Conservation (phyloP, 2,329 filamentous ascomycete genomes). For the Parafenestella ontariensis region DNA sequence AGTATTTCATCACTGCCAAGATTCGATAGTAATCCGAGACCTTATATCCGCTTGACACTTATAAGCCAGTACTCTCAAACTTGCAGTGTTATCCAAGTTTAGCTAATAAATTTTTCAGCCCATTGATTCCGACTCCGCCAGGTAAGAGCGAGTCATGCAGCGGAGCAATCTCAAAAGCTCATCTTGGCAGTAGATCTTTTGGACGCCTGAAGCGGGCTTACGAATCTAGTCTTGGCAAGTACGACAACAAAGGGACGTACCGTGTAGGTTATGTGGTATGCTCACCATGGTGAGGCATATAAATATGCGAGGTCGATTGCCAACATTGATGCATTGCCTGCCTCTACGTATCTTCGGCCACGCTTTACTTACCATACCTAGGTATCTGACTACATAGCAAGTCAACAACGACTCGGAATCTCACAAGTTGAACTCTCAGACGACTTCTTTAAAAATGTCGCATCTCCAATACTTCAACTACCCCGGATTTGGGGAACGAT, state of each 20-base stretch:
- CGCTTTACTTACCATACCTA: too few relatives aligned
- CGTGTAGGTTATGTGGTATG: background rate
- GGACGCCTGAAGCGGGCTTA: background rate
- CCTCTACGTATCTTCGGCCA: background rate
- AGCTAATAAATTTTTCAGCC: background rate
- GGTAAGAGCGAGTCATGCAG: background rate
- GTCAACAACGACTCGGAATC: too few relatives aligned
- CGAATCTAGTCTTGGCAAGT: background rate
- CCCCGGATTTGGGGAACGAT: slow-evolving; percentile 32
- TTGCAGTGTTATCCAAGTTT: too few relatives aligned
- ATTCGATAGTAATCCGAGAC: too few relatives aligned
- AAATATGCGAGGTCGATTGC: background rate
- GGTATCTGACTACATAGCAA: too few relatives aligned
- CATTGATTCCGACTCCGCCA: background rate
- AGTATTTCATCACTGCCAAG: too few relatives aligned
- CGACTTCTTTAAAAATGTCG: slow-evolving; percentile 16
- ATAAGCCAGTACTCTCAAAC: too few relatives aligned
- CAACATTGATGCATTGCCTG: background rate
- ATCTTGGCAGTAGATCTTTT: background rate
- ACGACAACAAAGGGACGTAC: background rate
- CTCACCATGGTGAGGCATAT: background rate
- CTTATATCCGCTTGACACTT: too few relatives aligned
- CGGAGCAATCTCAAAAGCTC: background rate
- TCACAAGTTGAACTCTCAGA: background rate
- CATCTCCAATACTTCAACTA: slow-evolving; percentile 35